Evolutionary conservation across 2,329 filamentous ascomycete genomes (phyloP).

Genomic region (Orbilia quercus): DNA sequence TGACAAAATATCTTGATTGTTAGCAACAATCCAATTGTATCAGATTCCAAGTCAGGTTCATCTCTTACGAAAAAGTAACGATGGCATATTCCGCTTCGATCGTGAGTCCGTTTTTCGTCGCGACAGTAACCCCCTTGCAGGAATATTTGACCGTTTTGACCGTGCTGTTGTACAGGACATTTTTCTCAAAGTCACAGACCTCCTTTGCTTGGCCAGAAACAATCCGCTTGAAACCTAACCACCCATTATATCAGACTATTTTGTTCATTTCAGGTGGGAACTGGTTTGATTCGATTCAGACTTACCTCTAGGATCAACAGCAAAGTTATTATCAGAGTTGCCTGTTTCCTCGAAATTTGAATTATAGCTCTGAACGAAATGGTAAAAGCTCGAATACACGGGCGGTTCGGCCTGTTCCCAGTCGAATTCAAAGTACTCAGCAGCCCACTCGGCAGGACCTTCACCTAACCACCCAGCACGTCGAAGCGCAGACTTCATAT

Average conservation of each 20-base stretch:
- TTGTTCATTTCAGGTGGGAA: too few relatives aligned
- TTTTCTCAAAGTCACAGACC: constrained; percentile 58
- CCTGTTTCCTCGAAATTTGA: constrained; percentile 57
- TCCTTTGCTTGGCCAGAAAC: constrained; percentile 54
- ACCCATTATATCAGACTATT: background rate
- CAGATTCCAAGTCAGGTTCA: too few relatives aligned
- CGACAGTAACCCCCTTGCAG: constrained; percentile 61
- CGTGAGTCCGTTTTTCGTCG: constrained; percentile 60
- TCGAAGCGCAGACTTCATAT: constrained; percentile 70
- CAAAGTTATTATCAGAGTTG: constrained; percentile 56
- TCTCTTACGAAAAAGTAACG: constrained; percentile 72
- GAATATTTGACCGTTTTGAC: constrained; percentile 60
- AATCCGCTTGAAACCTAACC: constrained; percentile 55
- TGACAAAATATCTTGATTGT: constrained; percentile 18
- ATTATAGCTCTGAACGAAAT: constrained; percentile 55
- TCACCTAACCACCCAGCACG: constrained; percentile 73
- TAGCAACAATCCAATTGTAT: constrained; percentile 6
- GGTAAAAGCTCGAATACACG: constrained; percentile 60
- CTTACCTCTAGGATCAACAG: constrained; percentile 47
- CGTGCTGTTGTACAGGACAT: constrained; percentile 60
- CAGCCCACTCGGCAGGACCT: constrained; percentile 69
- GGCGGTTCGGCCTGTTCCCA: constrained; percentile 72
- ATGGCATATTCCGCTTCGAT: constrained; percentile 73
- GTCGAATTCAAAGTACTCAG: constrained; percentile 73
- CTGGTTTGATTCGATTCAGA: too few relatives aligned